Percentiles rank a stretch among this genome's conserved stretches.
phyloP scores from a whole-genome alignment of 495 filamentous ascomycete species.

The Penicillium canescens region DNA sequence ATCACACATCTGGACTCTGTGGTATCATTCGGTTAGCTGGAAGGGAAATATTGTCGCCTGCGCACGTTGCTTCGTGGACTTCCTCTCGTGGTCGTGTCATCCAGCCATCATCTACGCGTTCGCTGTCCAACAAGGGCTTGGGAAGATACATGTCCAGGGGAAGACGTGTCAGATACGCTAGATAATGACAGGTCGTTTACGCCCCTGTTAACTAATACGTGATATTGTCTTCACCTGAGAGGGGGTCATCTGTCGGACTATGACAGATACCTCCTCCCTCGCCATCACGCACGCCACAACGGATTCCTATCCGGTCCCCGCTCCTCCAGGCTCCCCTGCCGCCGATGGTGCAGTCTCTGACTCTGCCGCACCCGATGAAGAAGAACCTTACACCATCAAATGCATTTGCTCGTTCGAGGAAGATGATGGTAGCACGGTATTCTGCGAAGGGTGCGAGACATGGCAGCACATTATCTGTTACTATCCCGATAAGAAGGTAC shows the following conservation, averaged over 20 bases:
- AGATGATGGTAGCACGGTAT: slow-evolving; percentile 97
- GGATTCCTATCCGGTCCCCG: slow-evolving; percentile 65
- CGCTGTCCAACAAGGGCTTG: slow-evolving; percentile 1
- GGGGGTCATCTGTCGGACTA: slow-evolving; percentile 76
- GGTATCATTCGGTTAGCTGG: neutral
- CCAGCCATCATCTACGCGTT: slow-evolving; percentile 4
- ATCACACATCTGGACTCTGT: neutral
- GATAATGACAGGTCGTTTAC: slow-evolving; percentile 28
- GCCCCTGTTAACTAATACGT: slow-evolving; percentile 19
- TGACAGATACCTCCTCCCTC: slow-evolving; percentile 79
- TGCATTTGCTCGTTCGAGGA: slow-evolving; percentile 91
- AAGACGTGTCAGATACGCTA: slow-evolving; percentile 37
- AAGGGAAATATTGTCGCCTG: neutral
- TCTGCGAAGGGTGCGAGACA: slow-evolving; percentile 91
- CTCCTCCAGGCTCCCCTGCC: slow-evolving; percentile 49
- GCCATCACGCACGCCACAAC: slow-evolving; percentile 62
- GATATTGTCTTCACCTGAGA: slow-evolving; percentile 42
- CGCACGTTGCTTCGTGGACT: neutral
- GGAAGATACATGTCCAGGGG: neutral
- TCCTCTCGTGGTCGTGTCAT: slow-evolving; percentile 12
- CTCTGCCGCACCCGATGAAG: slow-evolving; percentile 61
- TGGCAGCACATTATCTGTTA: slow-evolving; percentile 99
- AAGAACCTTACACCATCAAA: slow-evolving; percentile 95
- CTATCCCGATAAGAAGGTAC: slow-evolving; percentile 74
- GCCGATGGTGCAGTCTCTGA: slow-evolving; percentile 58